Base-by-base conservation (phyloP, 345 rosid genomes). In the Lepidium didymum region DNA sequence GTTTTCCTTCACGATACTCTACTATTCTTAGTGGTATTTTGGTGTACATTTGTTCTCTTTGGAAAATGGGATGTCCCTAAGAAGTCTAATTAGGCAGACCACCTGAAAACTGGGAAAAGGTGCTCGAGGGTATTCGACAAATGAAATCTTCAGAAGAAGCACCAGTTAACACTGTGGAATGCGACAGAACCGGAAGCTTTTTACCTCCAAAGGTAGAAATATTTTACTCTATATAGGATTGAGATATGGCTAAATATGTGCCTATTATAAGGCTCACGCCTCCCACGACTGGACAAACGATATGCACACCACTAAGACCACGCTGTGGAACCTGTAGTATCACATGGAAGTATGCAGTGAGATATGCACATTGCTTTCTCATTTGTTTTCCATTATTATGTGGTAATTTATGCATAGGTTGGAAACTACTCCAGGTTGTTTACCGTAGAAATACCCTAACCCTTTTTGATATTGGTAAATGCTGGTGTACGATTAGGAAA, bases 241-340 rank as follows among this genome's bases (percentile, higher is more conserved):
- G 31, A 31, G 47, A 18, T 47, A n/a, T 40, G 3, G 0, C 11
- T 44, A 44, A 25, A 33, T 68, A 46, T 68, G 29, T 25, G 73
- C 31, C 16, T 62, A 13, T 23, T 61, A n/a, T n/a, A n/a, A n/a
- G n/a, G n/a, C n/a, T n/a, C n/a, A n/a, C n/a, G n/a, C n/a, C n/a
- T n/a, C n/a, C n/a, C n/a, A n/a, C n/a, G n/a, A n/a, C n/a, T n/a
- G 96, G 98, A 65, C 98, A 90, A n/a, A 78, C 85, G 46, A 83
- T 90, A 62, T 90, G 97, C 68, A 87, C 91, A 62, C 97, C 98
- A 0, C 76, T 88, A 6, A 77, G 90, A 70, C 97, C 98, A 64
- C 85, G 63, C 12, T 88, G 97, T 56, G 92, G 79, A 61, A 64
- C 68, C 10, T 93, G 98, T 76, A 68, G 77, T 68, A 74, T 93